Conservation (phyloP, 495 filamentous ascomycete species). For the Lophiotrema nucula region DNA sequence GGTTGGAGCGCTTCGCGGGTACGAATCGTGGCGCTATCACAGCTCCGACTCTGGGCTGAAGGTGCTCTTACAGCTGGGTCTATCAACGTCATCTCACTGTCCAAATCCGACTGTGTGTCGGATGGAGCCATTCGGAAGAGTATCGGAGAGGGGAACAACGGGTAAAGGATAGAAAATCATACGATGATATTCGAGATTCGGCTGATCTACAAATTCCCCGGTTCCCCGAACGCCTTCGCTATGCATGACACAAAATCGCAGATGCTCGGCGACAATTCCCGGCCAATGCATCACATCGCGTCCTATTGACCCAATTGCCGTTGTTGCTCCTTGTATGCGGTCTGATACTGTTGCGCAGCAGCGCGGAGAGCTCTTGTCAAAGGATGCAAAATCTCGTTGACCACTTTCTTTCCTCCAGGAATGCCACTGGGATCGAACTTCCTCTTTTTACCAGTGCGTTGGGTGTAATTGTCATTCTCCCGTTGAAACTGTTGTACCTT, state of each 20-base stretch:
- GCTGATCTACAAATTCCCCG: no score
- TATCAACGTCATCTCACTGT: no score
- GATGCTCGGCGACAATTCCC: no score
- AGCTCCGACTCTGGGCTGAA: no score
- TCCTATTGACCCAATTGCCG: conserved; percentile 6
- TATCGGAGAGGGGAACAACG: no score
- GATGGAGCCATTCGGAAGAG: no score
- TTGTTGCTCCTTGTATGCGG: conserved; percentile 59
- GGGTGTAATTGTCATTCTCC: conserved; percentile 64
- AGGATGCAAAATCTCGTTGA: conserved; percentile 70
- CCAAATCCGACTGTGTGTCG: no score
- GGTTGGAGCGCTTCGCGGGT: no score
- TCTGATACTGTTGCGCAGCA: conserved; percentile 63
- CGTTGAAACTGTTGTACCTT: conserved; percentile 59
- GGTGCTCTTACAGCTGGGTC: no score
- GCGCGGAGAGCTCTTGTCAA: conserved; percentile 64
- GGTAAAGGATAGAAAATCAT: no score
- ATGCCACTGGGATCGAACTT: conserved; percentile 63
- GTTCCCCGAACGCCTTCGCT: conserved; percentile 14
- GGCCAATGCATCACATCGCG: neutral
- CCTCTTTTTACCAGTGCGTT: conserved; percentile 64
- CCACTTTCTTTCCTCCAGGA: conserved; percentile 71
- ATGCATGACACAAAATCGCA: conserved; percentile 5
- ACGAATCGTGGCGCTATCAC: no score
- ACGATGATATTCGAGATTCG: no score